Evolutionary conservation across 2,329 filamentous ascomycete species (phyloP).

Genomic region (Metarhizium rileyi): DNA sequence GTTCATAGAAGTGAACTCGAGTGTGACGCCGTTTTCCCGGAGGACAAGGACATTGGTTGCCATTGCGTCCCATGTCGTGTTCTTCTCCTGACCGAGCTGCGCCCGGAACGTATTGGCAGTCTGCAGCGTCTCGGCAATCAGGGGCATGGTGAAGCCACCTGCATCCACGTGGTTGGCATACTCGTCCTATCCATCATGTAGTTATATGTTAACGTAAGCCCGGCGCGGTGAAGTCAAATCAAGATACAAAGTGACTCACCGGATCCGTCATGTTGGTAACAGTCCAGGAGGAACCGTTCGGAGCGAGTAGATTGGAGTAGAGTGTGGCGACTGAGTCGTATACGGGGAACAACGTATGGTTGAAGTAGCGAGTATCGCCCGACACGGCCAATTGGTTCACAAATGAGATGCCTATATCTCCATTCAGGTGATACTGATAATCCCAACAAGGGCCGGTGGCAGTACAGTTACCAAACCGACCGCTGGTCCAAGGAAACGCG

Average conservation of each 20-base stretch:
- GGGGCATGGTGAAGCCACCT: conserved; percentile 57
- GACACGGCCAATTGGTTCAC: conserved; percentile 16
- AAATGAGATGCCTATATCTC: conserved; percentile 48
- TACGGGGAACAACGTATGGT: conserved; percentile 43
- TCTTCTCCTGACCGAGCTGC: conserved; percentile 41
- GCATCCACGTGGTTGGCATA: conserved; percentile 60
- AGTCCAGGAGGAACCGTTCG: conserved; percentile 44
- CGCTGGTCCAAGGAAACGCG: conserved; percentile 59
- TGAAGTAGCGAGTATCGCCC: conserved; percentile 13
- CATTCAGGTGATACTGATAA: conserved; percentile 63
- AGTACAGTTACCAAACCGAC: conserved; percentile 55
- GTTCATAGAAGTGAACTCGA: conserved; percentile 59
- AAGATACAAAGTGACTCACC: conserved; percentile 21
- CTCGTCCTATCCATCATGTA: conserved; percentile 38
- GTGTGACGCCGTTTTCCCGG: conserved; percentile 35
- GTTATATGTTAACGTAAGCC: too few relatives aligned
- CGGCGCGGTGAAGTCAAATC: neutral
- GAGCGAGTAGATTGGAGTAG: conserved; percentile 48
- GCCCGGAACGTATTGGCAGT: conserved; percentile 48
- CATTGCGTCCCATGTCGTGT: conserved; percentile 31
- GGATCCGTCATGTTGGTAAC: conserved; percentile 50
- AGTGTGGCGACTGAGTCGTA: conserved; percentile 54
- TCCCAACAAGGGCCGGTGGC: conserved; percentile 53
- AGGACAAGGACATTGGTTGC: conserved; percentile 12
- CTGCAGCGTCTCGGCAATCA: conserved; percentile 45